Conservation (phyloP, 2,329 filamentous ascomycete genomes). For the Sporothrix curviconia region DNA sequence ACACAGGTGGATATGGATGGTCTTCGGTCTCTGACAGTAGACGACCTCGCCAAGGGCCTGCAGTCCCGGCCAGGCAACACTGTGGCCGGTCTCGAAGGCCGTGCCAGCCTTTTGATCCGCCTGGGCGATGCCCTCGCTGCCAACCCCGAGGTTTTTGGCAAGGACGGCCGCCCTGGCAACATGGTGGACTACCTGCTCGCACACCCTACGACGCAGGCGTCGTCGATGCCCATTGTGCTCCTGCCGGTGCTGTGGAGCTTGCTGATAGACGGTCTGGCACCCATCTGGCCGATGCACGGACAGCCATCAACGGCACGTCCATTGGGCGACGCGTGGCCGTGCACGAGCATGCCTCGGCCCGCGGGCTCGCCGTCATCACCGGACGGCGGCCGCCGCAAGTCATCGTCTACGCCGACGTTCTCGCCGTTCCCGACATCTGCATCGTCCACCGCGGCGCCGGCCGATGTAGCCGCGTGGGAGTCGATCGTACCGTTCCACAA, state of each 20-base stretch:
- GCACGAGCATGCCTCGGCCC: conserved; percentile 65
- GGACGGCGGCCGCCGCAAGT: conserved; percentile 19
- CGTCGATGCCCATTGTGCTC: conserved; percentile 79
- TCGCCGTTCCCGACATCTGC: conserved; percentile 39
- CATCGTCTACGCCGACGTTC: conserved; percentile 46
- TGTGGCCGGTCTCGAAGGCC: conserved; percentile 77
- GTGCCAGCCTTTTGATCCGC: conserved; percentile 69
- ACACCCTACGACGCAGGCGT: conserved; percentile 82
- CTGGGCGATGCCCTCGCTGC: conserved; percentile 67
- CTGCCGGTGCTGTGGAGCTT: conserved; percentile 86
- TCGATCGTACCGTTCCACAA: conserved; percentile 64
- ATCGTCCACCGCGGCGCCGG: conserved; percentile 25
- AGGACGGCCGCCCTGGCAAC: conserved; percentile 79
- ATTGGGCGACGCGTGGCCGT: conserved; percentile 92
- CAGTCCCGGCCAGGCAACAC: conserved; percentile 77
- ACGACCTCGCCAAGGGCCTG: conserved; percentile 70
- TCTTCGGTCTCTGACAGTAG: conserved; percentile 65
- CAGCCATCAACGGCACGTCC: conserved; percentile 78
- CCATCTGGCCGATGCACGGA: conserved; percentile 84
- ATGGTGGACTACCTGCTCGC: conserved; percentile 94
- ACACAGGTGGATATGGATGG: conserved; percentile 85
- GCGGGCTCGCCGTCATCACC: conserved; percentile 7
- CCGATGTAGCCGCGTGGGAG: conserved; percentile 60
- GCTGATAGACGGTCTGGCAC: conserved; percentile 76
- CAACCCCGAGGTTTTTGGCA: conserved; percentile 77